Percentiles rank a stretch among this genome's conserved stretches.
These are phyloP conservation scores for Candida qinlingensis DNA, from an alignment of 805 yeast species.

Conservation along the genomic window DNA sequence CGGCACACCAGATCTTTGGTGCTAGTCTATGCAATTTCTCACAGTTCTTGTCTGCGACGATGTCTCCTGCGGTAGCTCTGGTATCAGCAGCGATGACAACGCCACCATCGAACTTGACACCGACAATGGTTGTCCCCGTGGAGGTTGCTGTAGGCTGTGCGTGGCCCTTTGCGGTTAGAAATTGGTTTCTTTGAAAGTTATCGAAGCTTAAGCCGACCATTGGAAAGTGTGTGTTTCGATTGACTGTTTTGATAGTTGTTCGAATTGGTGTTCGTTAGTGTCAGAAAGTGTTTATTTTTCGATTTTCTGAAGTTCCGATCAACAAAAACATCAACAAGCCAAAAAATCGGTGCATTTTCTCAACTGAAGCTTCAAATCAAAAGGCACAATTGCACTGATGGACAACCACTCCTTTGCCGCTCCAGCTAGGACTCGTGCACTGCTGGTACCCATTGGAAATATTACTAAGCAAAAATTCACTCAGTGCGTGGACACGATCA, in stretches of 20 bases:
- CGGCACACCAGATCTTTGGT: slow-evolving; percentile 98
- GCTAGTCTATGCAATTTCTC: slow-evolving; percentile 88
- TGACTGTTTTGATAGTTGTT: background rate
- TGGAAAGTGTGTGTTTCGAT: background rate
- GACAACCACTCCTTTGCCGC: slow-evolving; percentile 47
- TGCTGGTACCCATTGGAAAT: slow-evolving; percentile 62
- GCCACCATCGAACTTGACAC: slow-evolving; percentile 88
- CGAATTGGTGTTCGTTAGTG: background rate
- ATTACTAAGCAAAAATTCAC: slow-evolving; percentile 35
- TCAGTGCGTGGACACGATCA: slow-evolving; percentile 38
- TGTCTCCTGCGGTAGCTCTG: slow-evolving; percentile 93
- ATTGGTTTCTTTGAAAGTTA: slow-evolving; percentile 84
- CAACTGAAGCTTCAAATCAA: background rate
- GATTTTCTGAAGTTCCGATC: background rate
- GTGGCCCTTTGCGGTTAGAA: slow-evolving; percentile 64
- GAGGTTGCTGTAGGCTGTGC: slow-evolving; percentile 87
- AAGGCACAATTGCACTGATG: slow-evolving; percentile 14
- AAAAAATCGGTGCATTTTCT: background rate
- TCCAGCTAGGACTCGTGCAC: slow-evolving; percentile 61
- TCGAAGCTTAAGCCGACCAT: slow-evolving; percentile 95
- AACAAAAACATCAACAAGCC: background rate
- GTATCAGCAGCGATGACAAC: slow-evolving; percentile 99
- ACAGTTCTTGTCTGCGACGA: slow-evolving; percentile 97
- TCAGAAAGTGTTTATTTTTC: background rate
- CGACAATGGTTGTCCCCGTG: slow-evolving; percentile 99